Evolutionary conservation across 23 red algal genomes (phyloP), one percentile per base, ranked within the genome.

Genomic region (Gracilariopsis chorda): DNA sequence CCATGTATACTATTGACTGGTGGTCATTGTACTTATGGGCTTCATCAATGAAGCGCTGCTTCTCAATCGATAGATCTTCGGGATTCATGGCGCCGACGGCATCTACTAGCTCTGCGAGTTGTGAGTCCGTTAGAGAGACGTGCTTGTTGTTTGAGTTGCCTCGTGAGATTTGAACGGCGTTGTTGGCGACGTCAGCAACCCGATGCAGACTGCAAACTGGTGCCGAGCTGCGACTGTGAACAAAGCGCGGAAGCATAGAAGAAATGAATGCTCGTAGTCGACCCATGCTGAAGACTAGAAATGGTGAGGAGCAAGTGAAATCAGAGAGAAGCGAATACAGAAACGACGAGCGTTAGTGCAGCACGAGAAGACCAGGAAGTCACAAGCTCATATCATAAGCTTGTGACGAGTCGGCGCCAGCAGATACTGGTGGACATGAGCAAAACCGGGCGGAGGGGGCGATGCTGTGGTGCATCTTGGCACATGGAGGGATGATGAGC

Each of bases 1-100:
- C 74, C 11, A 91, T 78, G 33, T 71, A 72, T 13, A 70, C 60
- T 36, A 91, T 78, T 36, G 67, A 73, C 0, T 73, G n/a, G 14
- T 39, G 32, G 19, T 73, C 67, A 1, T 73, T 42, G 40, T 42
- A 73, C 2, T 35, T n/a, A n/a, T 59, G 12, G 13, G 84, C 43
- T 35, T 57, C 62, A 24, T 88, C 68, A 55, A 83, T 60, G 55
- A 83, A 83, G 25, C 59, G 53, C n/a, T 83, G 34, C 55, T 36
- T 46, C 2, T 83, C 53, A 46, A 83, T 63, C 32, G 20, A 42
- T 10, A 83, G 56, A 61, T 83, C 78, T 0, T 83, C 19, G 9
- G 55, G 17, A 65, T 59, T 46, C 40, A 83, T 83, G 4, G 55
- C n/a, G 35, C 13, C 12, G 78, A 83, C 78, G 7, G 59, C 30